Base-by-base conservation (phyloP, 2,329 filamentous ascomycete genomes). In the Coleophoma crateriformis region DNA sequence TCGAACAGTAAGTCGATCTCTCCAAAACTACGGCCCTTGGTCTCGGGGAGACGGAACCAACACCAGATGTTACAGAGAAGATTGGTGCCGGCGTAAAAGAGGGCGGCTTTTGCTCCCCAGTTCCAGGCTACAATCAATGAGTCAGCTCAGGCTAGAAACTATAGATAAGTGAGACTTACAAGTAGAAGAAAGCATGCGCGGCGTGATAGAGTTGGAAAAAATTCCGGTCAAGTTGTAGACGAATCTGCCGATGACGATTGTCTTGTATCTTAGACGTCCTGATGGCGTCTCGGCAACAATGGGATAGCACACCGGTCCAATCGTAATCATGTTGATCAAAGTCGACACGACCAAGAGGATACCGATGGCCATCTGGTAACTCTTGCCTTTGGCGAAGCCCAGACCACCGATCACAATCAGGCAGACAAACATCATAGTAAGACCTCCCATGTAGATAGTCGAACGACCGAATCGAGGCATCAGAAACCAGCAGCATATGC, bases 371-470 rank as follows among this genome's bases (percentile, higher is more conserved):
- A 64, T 33, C 45, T 65, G 51, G 15, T 59, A 58, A 11, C 68
- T 44, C 5, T 71, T 92, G 55, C 89, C 89, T 51, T 89, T 88
- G 14, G 89, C 89, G 61, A 91, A 95, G 67, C 94, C 89, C 39
- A 92, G 77, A n/a, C 86, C 87, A 44, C 88, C 89, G 69, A 92
- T 78, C 53, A 78, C 74, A 67, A 79, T 86, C 12, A 84, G 64
- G 32, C 66, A 65, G 38, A 65, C 55, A 47, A 71, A 68, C 67
- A 71, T 69, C 47, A 69, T 63, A 0, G 60, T 53, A 50, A 71
- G 46, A 0, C 71, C 71, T 3, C 51, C 53, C 61, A 72, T 68
- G 35, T 72, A 72, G 8, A 73, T 64, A 0, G 69, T 71, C 2
- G 64, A 63, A 5, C 71, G 58, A 1, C 71, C 71, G 15, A 72